Evolutionary conservation across 2,329 filamentous ascomycete genomes (phyloP), one percentile per base, ranked within the genome.

Genomic region (Fusarium paranaense): DNA sequence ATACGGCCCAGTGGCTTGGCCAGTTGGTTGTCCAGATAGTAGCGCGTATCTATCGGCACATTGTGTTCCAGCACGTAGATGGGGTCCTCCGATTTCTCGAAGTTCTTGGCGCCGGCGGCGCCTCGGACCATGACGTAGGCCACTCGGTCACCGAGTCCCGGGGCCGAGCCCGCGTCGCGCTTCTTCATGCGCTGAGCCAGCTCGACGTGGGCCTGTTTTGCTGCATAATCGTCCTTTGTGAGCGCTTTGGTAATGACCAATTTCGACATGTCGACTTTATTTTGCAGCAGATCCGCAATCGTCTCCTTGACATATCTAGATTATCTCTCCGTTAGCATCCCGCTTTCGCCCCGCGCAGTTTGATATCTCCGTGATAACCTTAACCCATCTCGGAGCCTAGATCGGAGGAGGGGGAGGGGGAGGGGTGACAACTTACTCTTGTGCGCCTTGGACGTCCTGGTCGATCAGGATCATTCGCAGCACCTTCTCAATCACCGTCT

Each of bases 181-280:
- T 98, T 98, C 86, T 92, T 94, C 97, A 99, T 99, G 52, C 97
- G 94, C 79, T 97, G 92, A 1, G 95, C 97, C 54, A 99, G 92
- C 84, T 98, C 96, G 58, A 97, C 95, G 82, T 99, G 97, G 3
- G 97, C 96, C 86, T 98, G 96, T 83, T 98, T 98, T 61, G 92
- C 93, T 13, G 92, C 91, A 82, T 99, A 99, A 80, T 94, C 93
- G 47, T 91, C 90, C 82, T 99, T 99, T 16, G 96, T 93, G 25
- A 99, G 88, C 0, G 97, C 97, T 84, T 99, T 99, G 32, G 97
- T 99, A 80, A 99, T 99, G 82, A 99, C 97, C 20, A 99, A 92
- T 83, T 99, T 98, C 40, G 96, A 98, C 94, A 99, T 97, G 85
- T 99, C 97, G 78, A 99, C 88, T 83, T 97, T 98, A 87, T 99